A percentile compares a stretch with the other conserved stretches of the same genome.
phyloP scores from a whole-genome alignment of 768 basidiomycete genomes.

The Dendrothele bispora region DNA sequence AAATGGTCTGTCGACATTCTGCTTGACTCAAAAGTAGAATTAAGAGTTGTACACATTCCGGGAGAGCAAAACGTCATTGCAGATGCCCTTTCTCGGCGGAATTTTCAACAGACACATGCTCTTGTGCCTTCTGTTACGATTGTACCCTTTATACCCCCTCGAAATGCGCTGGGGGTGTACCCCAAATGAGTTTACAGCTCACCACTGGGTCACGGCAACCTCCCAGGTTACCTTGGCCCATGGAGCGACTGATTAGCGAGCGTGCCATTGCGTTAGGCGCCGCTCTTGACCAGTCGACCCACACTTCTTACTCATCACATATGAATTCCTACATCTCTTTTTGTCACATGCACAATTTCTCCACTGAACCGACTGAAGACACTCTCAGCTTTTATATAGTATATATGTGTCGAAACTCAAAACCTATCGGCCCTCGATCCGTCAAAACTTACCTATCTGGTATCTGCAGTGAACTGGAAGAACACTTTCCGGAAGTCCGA shows the following conservation, averaged over 20 bases:
- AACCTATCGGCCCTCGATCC: slow-evolving; percentile 34
- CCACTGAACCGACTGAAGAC: slow-evolving; percentile 29
- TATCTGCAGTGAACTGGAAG: slow-evolving; percentile 36
- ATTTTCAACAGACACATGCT: slow-evolving; percentile 1
- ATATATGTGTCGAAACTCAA: slow-evolving; percentile 35
- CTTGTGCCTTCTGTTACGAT: not conserved
- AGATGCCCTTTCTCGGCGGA: slow-evolving; percentile 24
- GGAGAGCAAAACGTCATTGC: slow-evolving; percentile 22
- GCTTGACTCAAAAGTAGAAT: slow-evolving; percentile 10
- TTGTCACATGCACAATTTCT: slow-evolving; percentile 23
- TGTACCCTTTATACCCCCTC: slow-evolving; percentile 23
- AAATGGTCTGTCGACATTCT: slow-evolving; percentile 19
- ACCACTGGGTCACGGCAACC: slow-evolving; percentile 29
- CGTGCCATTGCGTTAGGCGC: slow-evolving; percentile 21
- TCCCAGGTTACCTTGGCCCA: slow-evolving; percentile 28
- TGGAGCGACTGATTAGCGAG: slow-evolving; percentile 28
- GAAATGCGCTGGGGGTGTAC: slow-evolving; percentile 24
- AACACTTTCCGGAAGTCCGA: slow-evolving; percentile 30
- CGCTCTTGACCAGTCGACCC: slow-evolving; percentile 19
- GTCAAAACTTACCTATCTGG: slow-evolving; percentile 39
- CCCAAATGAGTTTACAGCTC: slow-evolving; percentile 15
- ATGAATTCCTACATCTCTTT: slow-evolving; percentile 34
- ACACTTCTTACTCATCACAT: slow-evolving; percentile 25
- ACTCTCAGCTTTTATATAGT: slow-evolving; percentile 34
- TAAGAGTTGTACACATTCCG: slow-evolving; percentile 21